Conservation (phyloP, 2,329 filamentous ascomycete species). For the Colletotrichum lentis region DNA sequence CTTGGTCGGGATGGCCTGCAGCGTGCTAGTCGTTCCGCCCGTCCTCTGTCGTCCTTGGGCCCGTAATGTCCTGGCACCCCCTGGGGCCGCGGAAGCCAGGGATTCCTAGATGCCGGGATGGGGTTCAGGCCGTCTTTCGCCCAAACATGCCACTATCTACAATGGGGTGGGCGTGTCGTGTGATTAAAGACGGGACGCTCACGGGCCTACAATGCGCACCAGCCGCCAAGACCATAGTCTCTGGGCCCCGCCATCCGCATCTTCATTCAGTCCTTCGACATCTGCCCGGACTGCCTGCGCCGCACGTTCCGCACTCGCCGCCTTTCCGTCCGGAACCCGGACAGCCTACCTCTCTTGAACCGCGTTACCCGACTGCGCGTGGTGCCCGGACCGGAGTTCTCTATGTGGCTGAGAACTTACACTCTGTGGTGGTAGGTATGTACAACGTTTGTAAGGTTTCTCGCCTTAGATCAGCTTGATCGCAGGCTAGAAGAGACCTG, state of each 20-base stretch:
- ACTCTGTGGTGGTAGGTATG: too few relatives aligned
- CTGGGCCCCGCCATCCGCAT: conserved; percentile 4
- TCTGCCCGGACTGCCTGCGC: conserved; percentile 30
- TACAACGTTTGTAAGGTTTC: too few relatives aligned
- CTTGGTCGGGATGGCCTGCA: conserved; percentile 55
- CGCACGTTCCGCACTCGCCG: conserved; percentile 34
- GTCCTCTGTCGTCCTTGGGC: conserved; percentile 52
- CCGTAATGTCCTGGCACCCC: conserved; percentile 56
- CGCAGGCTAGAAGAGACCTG: too few relatives aligned
- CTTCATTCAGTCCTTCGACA: conserved; percentile 2
- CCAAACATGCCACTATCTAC: too few relatives aligned
- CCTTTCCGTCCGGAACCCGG: conserved; percentile 31
- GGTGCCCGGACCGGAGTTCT: not conserved
- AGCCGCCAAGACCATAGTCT: not conserved
- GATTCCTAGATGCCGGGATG: conserved; percentile 46
- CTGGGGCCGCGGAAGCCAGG: conserved; percentile 58
- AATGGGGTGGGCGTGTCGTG: not conserved
- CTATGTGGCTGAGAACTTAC: too few relatives aligned
- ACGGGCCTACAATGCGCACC: too few relatives aligned
- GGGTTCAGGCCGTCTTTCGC: not conserved
- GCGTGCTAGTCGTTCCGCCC: conserved; percentile 46
- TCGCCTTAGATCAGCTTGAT: too few relatives aligned
- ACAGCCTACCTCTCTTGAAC: conserved; percentile 26
- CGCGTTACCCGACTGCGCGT: conserved; percentile 28
- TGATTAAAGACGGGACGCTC: rapidly evolving